Evolutionary conservation across 495 filamentous ascomycete genomes (phyloP).

Genomic region (Xylaria palmicola): DNA sequence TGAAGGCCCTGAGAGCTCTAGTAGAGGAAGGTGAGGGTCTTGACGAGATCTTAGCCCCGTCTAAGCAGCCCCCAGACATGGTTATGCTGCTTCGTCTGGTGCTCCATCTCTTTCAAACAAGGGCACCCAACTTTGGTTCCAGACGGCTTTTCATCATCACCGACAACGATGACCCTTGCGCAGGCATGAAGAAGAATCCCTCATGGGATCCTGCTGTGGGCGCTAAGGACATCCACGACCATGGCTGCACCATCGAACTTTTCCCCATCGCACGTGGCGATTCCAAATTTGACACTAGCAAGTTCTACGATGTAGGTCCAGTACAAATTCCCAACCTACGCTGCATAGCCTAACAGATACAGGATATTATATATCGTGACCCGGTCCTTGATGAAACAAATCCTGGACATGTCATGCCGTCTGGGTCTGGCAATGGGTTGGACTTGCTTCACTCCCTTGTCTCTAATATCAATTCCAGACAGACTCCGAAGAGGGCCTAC

Average conservation of each 20-base stretch:
- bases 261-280: constrained; percentile 81
- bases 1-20: constrained; percentile 71
- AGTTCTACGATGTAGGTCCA: constrained; percentile 82
- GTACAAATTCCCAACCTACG: constrained; percentile 1
- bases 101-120: constrained; percentile 95
- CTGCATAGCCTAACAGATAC: constrained; percentile 20
- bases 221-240: constrained; percentile 93
- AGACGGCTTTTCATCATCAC: constrained; percentile 92
- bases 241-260: constrained; percentile 89
- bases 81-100: constrained; percentile 90
- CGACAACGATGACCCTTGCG: constrained; percentile 87
- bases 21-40: constrained; percentile 71
- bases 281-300: constrained; percentile 75
- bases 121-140: constrained; percentile 90
- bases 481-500: constrained; percentile 79
- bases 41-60: constrained; percentile 66
- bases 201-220: constrained; percentile 77
- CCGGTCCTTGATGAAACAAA: constrained; percentile 62
- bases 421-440: constrained; percentile 66
- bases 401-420: constrained; percentile 42
- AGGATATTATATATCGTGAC: constrained; percentile 80
- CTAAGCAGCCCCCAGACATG: constrained; percentile 73
- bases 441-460: constrained; percentile 78
- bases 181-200: constrained; percentile 59
- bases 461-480: constrained; percentile 87